Conservation (phyloP, 176 grass and related monocot species). For the Rhynchospora tenuis region DNA sequence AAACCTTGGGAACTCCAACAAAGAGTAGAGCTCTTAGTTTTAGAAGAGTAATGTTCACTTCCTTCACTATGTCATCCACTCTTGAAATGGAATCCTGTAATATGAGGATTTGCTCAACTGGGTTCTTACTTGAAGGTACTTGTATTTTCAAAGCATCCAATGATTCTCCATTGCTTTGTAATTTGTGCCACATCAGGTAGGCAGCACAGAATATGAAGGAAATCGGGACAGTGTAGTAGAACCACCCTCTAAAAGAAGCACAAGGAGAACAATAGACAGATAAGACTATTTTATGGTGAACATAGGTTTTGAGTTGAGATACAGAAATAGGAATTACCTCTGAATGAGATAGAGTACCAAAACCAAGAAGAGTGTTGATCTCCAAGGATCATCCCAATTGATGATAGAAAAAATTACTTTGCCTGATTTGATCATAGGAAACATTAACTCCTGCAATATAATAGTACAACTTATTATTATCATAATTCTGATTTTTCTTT, state of each 20-base stretch:
- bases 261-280: background rate
- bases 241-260: constrained; percentile 42
- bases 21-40: constrained; percentile 73
- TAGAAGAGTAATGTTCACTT: constrained; percentile 65
- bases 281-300: background rate
- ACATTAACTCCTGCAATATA: constrained; percentile 67
- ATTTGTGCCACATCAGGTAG: constrained; percentile 62
- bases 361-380: constrained; percentile 67
- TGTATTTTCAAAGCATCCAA: constrained; percentile 58
- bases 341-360: constrained; percentile 49
- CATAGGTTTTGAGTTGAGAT: constrained; percentile 12
- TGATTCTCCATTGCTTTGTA: constrained; percentile 31
- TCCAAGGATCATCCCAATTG: constrained; percentile 69
- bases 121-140: constrained; percentile 59
- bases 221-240: constrained; percentile 35
- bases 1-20: constrained; percentile 65
- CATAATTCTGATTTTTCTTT: constrained; percentile 25
- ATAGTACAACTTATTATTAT: constrained; percentile 12
- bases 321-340: constrained; percentile 45
- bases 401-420: constrained; percentile 51
- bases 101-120: constrained; percentile 64
- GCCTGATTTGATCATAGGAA: constrained; percentile 45
- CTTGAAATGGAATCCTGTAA: constrained; percentile 66
- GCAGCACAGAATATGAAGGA: constrained; percentile 38
- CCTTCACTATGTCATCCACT: constrained; percentile 50